Conservation (phyloP, 306 rosid species). For the Quercus cerris region DNA sequence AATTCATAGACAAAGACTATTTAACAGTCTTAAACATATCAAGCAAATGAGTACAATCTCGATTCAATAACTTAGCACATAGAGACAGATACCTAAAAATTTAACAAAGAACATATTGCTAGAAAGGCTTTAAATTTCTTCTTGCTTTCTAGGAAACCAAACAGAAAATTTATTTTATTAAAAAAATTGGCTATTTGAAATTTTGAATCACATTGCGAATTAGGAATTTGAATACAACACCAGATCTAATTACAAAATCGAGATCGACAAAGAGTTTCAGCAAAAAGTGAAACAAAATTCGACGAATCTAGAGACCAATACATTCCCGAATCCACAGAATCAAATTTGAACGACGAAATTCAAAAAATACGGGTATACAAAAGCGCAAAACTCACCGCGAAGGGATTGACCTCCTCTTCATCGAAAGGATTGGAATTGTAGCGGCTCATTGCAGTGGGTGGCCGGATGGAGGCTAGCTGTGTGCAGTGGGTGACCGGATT, state of each 20-base stretch:
- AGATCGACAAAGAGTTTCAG: constrained; percentile 6
- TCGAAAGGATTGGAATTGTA: too few species aligned
- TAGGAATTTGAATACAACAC: neutral
- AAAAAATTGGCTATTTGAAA: neutral
- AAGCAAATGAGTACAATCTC: neutral
- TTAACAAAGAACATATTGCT: neutral
- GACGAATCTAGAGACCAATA: neutral
- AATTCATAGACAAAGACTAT: neutral
- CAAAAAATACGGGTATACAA: neutral
- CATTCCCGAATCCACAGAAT: neutral
- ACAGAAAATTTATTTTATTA: neutral
- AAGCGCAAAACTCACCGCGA: neutral
- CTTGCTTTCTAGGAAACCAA: neutral
- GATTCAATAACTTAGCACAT: too few species aligned
- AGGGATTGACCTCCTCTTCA: too few species aligned
- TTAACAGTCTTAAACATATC: neutral
- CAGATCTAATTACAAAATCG: constrained; percentile 22
- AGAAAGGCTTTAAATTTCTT: neutral
- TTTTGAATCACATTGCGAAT: constrained; percentile 17
- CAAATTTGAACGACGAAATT: neutral
- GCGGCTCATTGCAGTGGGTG: too few species aligned
- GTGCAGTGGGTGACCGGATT: too few species aligned
- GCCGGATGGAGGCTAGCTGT: too few species aligned
- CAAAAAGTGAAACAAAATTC: neutral
- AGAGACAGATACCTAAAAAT: too few species aligned